Conservation (phyloP, 73 alveolate species). For the Tetrahymena malaccensis region DNA sequence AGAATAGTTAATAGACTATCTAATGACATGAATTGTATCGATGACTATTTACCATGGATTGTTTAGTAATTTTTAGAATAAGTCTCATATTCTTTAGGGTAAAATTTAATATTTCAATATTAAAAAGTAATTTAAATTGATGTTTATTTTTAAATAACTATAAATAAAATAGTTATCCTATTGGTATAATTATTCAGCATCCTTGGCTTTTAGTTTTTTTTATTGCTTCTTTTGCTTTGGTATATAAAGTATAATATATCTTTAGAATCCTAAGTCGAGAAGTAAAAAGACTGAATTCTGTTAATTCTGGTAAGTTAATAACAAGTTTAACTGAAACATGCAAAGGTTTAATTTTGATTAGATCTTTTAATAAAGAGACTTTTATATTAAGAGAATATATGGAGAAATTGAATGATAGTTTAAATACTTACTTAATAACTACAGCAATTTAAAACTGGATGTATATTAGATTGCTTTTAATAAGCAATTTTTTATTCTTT, state of each 20-base stretch:
- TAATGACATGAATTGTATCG: constrained; percentile 4
- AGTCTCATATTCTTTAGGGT: constrained; percentile 15
- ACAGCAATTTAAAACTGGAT: constrained; percentile 16
- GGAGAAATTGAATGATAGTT: neutral
- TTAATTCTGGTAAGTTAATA: constrained; percentile 15
- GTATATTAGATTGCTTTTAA: constrained; percentile 7
- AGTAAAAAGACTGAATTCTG: constrained; percentile 26
- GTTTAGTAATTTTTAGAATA: neutral
- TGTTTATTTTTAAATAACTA: no score
- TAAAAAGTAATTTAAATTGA: neutral
- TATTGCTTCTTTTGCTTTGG: neutral
- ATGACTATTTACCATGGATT: constrained; percentile 25
- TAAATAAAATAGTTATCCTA: neutral
- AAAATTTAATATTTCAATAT: no score
- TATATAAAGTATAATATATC: neutral
- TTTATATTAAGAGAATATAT: constrained; percentile 12
- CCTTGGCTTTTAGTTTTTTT: constrained; percentile 18
- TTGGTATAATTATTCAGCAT: constrained; percentile 10
- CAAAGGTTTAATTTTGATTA: constrained; percentile 8
- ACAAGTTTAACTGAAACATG: constrained; percentile 13
- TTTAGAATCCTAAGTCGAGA: constrained; percentile 27
- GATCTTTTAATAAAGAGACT: constrained; percentile 5
- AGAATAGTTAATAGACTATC: constrained; percentile 14
- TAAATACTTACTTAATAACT: constrained; percentile 4
- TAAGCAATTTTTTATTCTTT: constrained; percentile 17